phyloP scores from a whole-genome alignment of 2,329 filamentous ascomycete genomes.

The Colletotrichum filicis region DNA sequence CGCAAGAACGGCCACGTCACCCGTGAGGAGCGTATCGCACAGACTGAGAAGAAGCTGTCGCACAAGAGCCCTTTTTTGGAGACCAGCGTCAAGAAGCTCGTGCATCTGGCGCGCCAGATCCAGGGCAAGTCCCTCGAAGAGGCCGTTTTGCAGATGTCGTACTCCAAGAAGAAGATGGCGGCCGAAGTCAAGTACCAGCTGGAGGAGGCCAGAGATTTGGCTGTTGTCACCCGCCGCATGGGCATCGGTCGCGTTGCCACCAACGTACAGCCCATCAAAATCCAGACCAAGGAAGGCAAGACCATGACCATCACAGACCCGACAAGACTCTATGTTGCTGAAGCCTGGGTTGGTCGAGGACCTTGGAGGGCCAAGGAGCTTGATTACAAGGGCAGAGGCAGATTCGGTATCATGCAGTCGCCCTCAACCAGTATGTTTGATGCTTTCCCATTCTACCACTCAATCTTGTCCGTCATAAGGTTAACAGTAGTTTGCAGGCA shows the following conservation, averaged over 20 bases:
- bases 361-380: conserved; percentile 65
- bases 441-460: background rate
- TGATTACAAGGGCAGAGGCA: conserved; percentile 82
- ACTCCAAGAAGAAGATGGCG: conserved; percentile 93
- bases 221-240: conserved; percentile 86
- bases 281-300: conserved; percentile 80
- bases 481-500: conserved; percentile 58
- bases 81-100: conserved; percentile 92
- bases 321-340: conserved; percentile 87
- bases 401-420: conserved; percentile 73
- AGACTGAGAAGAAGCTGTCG: conserved; percentile 65
- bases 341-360: conserved; percentile 92
- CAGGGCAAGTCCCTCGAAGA: conserved; percentile 94
- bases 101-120: conserved; percentile 87
- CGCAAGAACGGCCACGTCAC: conserved; percentile 73
- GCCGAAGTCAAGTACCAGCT: conserved; percentile 83
- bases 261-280: conserved; percentile 53
- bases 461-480: background rate
- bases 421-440: conserved; percentile 78
- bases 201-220: conserved; percentile 82
- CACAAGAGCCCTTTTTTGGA: conserved; percentile 78
- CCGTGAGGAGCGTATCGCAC: conserved; percentile 73
- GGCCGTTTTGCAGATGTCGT: conserved; percentile 93
- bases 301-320: conserved; percentile 77
- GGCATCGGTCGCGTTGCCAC: conserved; percentile 65